Evolutionary conservation across 2,329 filamentous ascomycete genomes (phyloP), one percentile per base, ranked within the genome.

Genomic region (Orbilia ellipsospora): DNA sequence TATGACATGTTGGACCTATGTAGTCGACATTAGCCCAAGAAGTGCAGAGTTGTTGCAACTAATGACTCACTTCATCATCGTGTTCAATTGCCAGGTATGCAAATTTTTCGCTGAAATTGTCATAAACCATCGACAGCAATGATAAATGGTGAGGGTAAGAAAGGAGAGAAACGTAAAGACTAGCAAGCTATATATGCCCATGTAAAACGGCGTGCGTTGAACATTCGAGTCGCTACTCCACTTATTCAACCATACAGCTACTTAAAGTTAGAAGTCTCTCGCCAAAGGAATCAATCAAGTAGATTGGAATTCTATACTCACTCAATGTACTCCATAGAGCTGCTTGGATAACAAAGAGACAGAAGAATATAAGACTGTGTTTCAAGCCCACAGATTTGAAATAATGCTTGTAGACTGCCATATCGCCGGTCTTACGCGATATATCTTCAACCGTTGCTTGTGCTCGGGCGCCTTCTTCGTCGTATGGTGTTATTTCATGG

Each of bases 1-100:
- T 81, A 42, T 3, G 79, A 80, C 0, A 80, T 77, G 20, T 72
- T 72, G 12, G 52, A 61, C 26, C 67, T 77, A 56, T 1, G 13
- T 48, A 12, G 16, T 15, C 44, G 42, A 44, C 45, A 18, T 20
- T 52, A 18, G 10, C 3, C 1, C 10, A 4, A 52, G 7, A 36
- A 4, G 23, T 23, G 5, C 2, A 23, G 4, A 52, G 26, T 15
- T 8, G 52, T 36, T 36, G 4, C 4, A 3, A 50, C n/a, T 2
- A 50, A 16, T 8, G 31, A 48, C 64, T 54, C 23, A 75, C 72
- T 61, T 77, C 60, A 77, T 77, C 67, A 77, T 70, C 10, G 65
- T 72, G 13, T 45, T 61, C 10, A 77, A n/a, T 42, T 77, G 73
- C 66, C 72, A 72, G 12, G 48, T 36, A 20, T 77, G 73, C 16